Percentiles rank a stretch among this genome's conserved stretches.
Evolutionary conservation across 2,329 filamentous ascomycete species (phyloP).

Genomic region (Penicillium expansum): DNA sequence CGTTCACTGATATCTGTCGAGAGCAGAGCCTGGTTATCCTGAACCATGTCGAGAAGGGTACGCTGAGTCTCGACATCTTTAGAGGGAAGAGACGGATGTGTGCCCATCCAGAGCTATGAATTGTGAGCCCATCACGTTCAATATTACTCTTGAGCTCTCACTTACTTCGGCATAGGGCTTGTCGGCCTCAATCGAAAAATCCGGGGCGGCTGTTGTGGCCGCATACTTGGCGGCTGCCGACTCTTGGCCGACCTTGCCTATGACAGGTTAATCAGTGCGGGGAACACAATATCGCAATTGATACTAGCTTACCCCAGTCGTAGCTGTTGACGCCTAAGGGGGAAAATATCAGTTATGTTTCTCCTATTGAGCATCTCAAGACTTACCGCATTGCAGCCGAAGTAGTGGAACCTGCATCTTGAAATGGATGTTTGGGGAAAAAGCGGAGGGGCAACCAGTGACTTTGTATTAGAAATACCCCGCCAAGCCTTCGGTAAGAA

Average conservation of each 20-base stretch:
- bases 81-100: conserved; percentile 91
- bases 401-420: conserved; percentile 76
- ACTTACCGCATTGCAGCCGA: conserved; percentile 64
- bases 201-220: conserved; percentile 72
- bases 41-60: conserved; percentile 79
- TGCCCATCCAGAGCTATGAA: conserved; percentile 93
- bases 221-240: conserved; percentile 90
- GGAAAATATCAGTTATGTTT: not conserved
- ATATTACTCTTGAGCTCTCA: not conserved
- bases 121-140: conserved; percentile 7
- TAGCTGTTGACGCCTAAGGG: conserved; percentile 89
- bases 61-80: conserved; percentile 82
- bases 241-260: conserved; percentile 79
- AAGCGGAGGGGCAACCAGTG: conserved; percentile 12
- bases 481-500: conserved; percentile 27
- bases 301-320: conserved; percentile 72
- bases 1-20: conserved; percentile 68
- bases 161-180: conserved; percentile 90
- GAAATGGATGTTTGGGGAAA: conserved; percentile 14
- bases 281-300: conserved; percentile 8
- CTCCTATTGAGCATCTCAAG: not conserved
- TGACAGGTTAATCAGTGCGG: conserved; percentile 30
- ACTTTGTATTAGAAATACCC: conserved; percentile 22
- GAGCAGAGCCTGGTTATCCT: conserved; percentile 81
- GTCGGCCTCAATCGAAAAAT: conserved; percentile 75